phyloP scores from a whole-genome alignment of 2,329 filamentous ascomycete genomes.

The Penicillium sp. region DNA sequence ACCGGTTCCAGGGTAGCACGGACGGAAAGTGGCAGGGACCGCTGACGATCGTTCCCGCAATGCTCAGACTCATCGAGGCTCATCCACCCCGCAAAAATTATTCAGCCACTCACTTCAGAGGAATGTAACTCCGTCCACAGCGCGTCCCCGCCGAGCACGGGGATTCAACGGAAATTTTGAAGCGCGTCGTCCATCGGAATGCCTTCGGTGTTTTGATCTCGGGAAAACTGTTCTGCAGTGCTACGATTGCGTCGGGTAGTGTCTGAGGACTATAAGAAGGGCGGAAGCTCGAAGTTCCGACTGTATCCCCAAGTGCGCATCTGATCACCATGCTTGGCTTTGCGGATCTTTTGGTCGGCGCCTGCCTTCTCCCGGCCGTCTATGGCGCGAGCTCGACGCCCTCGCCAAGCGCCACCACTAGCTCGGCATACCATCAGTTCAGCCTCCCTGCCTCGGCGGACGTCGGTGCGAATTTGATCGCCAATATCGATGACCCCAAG shows the following conservation, averaged over 20 bases:
- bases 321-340: slow-evolving; percentile 25
- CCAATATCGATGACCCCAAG: slow-evolving; percentile 64
- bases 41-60: slow-evolving; percentile 11
- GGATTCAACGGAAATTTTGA: slow-evolving; percentile 22
- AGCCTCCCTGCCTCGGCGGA: slow-evolving; percentile 51
- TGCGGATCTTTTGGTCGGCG: slow-evolving; percentile 18
- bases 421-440: slow-evolving; percentile 35
- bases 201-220: slow-evolving; percentile 1
- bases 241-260: neutral
- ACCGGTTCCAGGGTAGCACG: neutral
- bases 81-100: slow-evolving; percentile 15
- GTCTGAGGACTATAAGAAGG: slow-evolving; percentile 15
- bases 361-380: slow-evolving; percentile 27
- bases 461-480: slow-evolving; percentile 50
- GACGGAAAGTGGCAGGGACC: neutral
- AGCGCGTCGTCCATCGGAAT: slow-evolving; percentile 3
- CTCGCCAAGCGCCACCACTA: slow-evolving; percentile 13
- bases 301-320: neutral
- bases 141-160: slow-evolving; percentile 11
- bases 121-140: slow-evolving; percentile 1
- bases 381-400: slow-evolving; percentile 22
- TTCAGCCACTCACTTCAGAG: slow-evolving; percentile 6
- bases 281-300: neutral
- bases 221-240: slow-evolving; percentile 1
- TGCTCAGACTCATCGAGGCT: neutral